A percentile compares a stretch with the other conserved stretches of the same genome.
Conservation (phyloP, 768 basidiomycete species). For the Boletus insuetus region DNA sequence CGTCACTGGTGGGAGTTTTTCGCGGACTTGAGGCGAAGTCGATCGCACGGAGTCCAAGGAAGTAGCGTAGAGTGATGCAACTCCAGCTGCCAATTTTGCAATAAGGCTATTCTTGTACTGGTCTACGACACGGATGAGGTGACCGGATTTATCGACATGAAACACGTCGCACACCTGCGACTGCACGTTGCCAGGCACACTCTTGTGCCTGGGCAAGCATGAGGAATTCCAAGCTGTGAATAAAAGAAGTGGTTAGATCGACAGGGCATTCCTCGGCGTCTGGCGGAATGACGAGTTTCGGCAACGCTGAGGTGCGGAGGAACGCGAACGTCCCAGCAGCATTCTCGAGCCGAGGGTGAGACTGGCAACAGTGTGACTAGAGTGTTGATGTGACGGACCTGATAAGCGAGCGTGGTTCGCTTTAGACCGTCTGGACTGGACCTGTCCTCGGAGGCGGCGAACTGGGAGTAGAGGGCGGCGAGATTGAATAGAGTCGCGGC, state of each 20-base stretch:
- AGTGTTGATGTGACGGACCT: constrained; percentile 43
- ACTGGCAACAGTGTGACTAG: neutral
- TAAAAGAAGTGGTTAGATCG: constrained; percentile 65
- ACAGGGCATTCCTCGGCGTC: constrained; percentile 53
- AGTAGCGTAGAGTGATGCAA: constrained; percentile 62
- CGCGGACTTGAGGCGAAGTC: constrained; percentile 42
- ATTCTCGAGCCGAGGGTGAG: constrained; percentile 39
- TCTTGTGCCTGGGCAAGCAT: constrained; percentile 96
- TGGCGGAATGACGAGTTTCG: constrained; percentile 45
- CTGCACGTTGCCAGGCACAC: constrained; percentile 93
- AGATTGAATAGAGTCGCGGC: constrained; percentile 82
- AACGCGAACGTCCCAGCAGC: constrained; percentile 74
- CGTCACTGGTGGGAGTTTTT: constrained; percentile 55
- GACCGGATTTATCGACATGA: neutral
- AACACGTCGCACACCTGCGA: constrained; percentile 52
- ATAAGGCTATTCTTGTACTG: constrained; percentile 80
- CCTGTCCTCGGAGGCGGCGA: constrained; percentile 71
- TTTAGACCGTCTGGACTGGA: constrained; percentile 79
- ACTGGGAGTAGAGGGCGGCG: constrained; percentile 78
- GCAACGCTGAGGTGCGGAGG: constrained; percentile 51
- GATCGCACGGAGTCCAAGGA: constrained; percentile 45
- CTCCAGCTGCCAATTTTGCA: constrained; percentile 78
- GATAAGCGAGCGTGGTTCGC: constrained; percentile 66
- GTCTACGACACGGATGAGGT: constrained; percentile 33
- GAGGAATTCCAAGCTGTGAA: constrained; percentile 65